Evolutionary conservation across 2,329 filamentous ascomycete species (phyloP).

Genomic region (Nigrospora sphaerica): DNA sequence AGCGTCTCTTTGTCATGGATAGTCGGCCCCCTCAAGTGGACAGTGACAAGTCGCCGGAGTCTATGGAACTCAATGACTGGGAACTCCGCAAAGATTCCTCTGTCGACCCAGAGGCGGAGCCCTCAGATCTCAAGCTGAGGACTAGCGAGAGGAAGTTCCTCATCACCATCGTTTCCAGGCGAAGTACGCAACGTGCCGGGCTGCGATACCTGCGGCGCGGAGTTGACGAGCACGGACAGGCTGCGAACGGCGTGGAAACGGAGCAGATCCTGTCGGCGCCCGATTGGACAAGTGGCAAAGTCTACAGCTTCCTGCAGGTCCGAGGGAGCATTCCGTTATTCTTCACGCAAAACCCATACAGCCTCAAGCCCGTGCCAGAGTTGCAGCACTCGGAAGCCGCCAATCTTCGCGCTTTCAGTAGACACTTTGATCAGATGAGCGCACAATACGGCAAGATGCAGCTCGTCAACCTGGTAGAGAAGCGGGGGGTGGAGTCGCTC

Average conservation of each 20-base stretch:
- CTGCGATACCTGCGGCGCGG: conserved; percentile 85
- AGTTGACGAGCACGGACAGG: conserved; percentile 80
- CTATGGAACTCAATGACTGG: conserved; percentile 21
- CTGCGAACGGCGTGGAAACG: conserved; percentile 88
- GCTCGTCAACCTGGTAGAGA: conserved; percentile 80
- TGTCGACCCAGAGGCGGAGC: conserved; percentile 14
- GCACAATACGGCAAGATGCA: conserved; percentile 71
- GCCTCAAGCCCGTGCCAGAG: conserved; percentile 78
- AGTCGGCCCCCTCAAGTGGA: conserved; percentile 49
- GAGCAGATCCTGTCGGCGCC: conserved; percentile 82
- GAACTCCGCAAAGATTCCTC: conserved; percentile 5
- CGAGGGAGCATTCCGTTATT: conserved; percentile 90
- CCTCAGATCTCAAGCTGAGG: conserved; percentile 22
- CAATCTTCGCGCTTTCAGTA: conserved; percentile 71
- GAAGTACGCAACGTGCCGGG: conserved; percentile 79
- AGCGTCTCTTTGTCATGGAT: conserved; percentile 71
- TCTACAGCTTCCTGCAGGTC: conserved; percentile 80
- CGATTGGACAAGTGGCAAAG: conserved; percentile 54
- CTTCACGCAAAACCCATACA: conserved; percentile 92
- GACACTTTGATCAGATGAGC: conserved; percentile 67
- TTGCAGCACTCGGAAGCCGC: conserved; percentile 73
- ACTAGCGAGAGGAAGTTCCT: conserved; percentile 55
- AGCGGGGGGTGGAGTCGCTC: conserved; percentile 71
- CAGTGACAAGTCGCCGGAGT: conserved; percentile 19
- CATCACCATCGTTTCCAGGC: conserved; percentile 85